phyloP scores from a whole-genome alignment of 2,329 filamentous ascomycete species.

The Aquanectria penicillioides region DNA sequence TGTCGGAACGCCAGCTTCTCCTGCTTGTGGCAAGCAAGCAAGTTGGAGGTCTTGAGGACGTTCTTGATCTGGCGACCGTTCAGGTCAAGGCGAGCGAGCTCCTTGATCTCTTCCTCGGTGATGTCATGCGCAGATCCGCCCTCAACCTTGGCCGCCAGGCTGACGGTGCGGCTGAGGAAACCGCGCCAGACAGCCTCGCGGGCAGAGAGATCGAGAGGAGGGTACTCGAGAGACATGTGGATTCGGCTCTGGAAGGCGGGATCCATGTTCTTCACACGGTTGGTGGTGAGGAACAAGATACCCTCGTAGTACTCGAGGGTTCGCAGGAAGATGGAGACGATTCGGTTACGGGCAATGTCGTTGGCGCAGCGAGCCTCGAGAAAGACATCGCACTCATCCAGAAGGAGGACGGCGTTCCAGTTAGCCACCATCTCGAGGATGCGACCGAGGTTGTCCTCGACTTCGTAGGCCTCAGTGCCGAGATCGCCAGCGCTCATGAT shows the following conservation, averaged over 20 bases:
- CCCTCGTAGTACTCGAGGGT: constrained; percentile 60
- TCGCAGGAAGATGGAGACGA: constrained; percentile 52
- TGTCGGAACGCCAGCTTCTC: constrained; percentile 44
- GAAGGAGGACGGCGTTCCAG: constrained; percentile 53
- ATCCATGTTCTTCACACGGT: constrained; percentile 57
- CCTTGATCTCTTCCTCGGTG: constrained; percentile 42
- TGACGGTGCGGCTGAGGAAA: constrained; percentile 49
- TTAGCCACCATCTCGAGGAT: constrained; percentile 73
- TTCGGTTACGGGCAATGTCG: constrained; percentile 46
- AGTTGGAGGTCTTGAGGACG: constrained; percentile 50
- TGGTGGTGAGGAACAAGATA: constrained; percentile 61
- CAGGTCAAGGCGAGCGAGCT: constrained; percentile 52
- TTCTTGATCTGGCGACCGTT: constrained; percentile 65
- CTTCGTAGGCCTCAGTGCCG: constrained; percentile 70
- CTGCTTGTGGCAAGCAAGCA: constrained; percentile 45
- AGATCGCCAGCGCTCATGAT: constrained; percentile 73
- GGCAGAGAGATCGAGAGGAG: constrained; percentile 49
- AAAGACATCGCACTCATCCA: constrained; percentile 54
- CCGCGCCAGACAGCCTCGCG: constrained; percentile 52
- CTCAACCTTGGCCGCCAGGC: constrained; percentile 23
- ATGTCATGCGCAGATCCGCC: constrained; percentile 46
- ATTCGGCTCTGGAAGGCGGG: constrained; percentile 59
- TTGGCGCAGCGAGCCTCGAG: constrained; percentile 50
- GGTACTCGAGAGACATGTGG: constrained; percentile 59
- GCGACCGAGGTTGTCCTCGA: constrained; percentile 68